These are phyloP conservation scores for Talaromyces thailandensis DNA, from an alignment of 495 filamentous ascomycete genomes.

Conservation along the genomic window DNA sequence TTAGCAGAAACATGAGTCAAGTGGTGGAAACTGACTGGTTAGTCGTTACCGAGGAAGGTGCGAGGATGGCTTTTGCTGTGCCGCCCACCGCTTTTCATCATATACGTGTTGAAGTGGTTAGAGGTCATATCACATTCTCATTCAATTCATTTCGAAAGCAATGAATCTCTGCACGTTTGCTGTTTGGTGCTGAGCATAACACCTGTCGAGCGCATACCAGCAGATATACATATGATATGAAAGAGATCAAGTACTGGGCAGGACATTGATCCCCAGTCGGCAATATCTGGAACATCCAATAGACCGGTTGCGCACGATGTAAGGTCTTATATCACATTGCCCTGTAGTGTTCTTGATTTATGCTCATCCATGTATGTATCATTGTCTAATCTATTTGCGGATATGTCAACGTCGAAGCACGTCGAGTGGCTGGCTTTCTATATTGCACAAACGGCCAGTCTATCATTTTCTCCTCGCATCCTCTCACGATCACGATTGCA, in stretches of 20 bases:
- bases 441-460: background rate
- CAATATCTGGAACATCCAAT: background rate
- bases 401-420: background rate
- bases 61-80: background rate
- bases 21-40: background rate
- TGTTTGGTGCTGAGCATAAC: background rate
- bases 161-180: background rate
- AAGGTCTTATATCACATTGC: background rate
- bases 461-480: background rate
- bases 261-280: background rate
- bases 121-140: background rate
- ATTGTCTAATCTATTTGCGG: background rate
- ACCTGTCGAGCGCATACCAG: background rate
- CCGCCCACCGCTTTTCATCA: background rate
- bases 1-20: background rate
- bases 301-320: background rate
- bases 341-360: too few species aligned
- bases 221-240: background rate
- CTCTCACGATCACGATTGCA: conserved; percentile 18
- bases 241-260: background rate
- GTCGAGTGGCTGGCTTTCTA: background rate
- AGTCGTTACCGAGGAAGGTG: background rate
- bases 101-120: background rate
- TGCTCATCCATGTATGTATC: background rate
- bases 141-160: background rate